Conservation (phyloP, 2,329 filamentous ascomycete species). For the Aspergillus sp. region DNA sequence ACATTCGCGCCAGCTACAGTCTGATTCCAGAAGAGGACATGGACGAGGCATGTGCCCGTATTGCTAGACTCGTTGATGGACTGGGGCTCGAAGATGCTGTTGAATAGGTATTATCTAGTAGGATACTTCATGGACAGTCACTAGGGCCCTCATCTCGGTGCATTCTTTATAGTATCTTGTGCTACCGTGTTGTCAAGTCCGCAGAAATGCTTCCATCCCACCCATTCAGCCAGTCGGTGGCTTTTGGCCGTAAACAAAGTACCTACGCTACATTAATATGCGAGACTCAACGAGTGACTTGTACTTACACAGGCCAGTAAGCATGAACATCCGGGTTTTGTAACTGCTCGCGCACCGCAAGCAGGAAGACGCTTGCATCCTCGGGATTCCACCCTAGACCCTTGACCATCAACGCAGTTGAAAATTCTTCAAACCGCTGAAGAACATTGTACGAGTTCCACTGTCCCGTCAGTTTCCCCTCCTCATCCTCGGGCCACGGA, state of each 20-base stretch:
- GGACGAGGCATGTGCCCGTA: not conserved
- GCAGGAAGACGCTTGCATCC: not conserved
- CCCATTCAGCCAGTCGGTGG: not conserved
- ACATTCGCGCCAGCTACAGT: slow-evolving; percentile 8
- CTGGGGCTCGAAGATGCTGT: not conserved
- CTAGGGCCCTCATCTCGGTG: too few relatives aligned
- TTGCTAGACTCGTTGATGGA: not conserved
- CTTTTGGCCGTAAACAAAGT: not conserved
- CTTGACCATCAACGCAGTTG: not conserved
- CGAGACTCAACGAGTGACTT: not conserved
- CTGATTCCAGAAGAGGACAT: slow-evolving; percentile 1
- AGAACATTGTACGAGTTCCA: not conserved
- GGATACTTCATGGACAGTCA: too few relatives aligned
- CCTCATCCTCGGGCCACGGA: not conserved
- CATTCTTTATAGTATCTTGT: not conserved
- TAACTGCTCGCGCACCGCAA: not conserved
- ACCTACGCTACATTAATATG: not conserved
- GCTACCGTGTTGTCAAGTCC: too few relatives aligned
- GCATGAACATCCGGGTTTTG: not conserved
- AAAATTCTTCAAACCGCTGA: not conserved
- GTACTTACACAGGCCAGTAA: not conserved
- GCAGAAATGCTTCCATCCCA: too few relatives aligned
- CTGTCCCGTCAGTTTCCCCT: not conserved
- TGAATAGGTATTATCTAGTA: too few relatives aligned
- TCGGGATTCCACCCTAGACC: not conserved